Percentiles rank a stretch among this genome's conserved stretches.
These are phyloP conservation scores for Abelmoschus esculentus DNA, from an alignment of 345 rosid species.

Conservation along the genomic window DNA sequence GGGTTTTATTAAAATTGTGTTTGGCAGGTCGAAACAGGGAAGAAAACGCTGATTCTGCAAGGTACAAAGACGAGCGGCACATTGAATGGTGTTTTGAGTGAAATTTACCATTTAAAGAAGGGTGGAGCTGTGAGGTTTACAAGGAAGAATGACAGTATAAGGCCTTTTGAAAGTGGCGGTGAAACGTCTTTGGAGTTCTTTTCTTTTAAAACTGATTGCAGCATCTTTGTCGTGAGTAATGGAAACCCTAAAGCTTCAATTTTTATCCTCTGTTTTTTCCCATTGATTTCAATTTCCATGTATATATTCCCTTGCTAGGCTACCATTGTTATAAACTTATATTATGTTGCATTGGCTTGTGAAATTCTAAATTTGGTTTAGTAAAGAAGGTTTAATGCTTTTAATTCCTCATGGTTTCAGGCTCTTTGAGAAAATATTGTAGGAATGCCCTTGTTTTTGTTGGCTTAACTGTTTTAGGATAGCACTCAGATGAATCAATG, in stretches of 20 bases:
- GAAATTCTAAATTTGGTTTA: background rate
- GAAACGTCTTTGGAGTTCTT: slow-evolving; percentile 89
- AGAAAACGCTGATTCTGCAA: slow-evolving; percentile 85
- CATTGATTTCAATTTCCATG: background rate
- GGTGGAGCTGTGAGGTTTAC: slow-evolving; percentile 64
- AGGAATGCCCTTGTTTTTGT: background rate
- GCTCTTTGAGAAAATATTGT: background rate
- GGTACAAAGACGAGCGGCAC: slow-evolving; percentile 80
- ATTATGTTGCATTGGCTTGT: background rate
- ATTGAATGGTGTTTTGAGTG: slow-evolving; percentile 54
- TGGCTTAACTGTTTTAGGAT: background rate
- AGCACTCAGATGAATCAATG: background rate
- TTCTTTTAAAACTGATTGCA: slow-evolving; percentile 83
- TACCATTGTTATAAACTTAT: no score
- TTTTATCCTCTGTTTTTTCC: background rate
- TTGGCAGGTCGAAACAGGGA: slow-evolving; percentile 77
- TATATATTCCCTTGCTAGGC: background rate
- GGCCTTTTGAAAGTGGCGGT: slow-evolving; percentile 92
- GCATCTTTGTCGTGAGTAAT: slow-evolving; percentile 68
- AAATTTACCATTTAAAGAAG: slow-evolving; percentile 66
- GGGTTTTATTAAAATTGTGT: background rate
- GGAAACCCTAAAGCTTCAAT: background rate
- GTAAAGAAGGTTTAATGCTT: no score
- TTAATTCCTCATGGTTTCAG: no score
- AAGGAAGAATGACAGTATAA: slow-evolving; percentile 78